Conservation (phyloP, 805 yeast genomes). For the Candida michaelii region DNA sequence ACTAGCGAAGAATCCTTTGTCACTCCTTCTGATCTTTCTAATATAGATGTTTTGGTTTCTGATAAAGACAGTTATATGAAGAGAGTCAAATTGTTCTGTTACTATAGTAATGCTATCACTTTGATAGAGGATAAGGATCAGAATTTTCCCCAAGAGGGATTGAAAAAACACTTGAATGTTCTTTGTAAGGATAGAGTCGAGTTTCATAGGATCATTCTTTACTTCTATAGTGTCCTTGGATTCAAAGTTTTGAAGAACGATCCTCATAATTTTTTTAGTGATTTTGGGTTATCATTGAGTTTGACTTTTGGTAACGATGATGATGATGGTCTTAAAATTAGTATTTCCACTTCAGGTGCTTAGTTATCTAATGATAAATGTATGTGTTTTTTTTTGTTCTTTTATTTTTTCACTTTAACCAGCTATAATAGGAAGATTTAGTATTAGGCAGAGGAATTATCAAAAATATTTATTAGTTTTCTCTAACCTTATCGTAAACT, state of each 20-base stretch:
- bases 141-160: neutral
- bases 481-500: neutral
- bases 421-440: too few relatives aligned
- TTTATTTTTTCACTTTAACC: too few relatives aligned
- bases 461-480: too few relatives aligned
- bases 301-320: neutral
- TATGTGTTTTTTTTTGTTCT: neutral
- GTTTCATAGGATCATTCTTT: neutral
- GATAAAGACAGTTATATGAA: neutral
- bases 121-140: neutral
- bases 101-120: neutral
- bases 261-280: neutral
- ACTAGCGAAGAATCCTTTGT: neutral
- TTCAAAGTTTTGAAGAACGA: neutral
- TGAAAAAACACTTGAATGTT: neutral
- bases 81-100: neutral
- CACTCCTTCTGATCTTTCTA: neutral
- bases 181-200: slow-evolving; percentile 3
- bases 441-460: too few relatives aligned
- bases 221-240: neutral
- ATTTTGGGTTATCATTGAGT: neutral
- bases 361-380: too few relatives aligned
- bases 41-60: neutral
- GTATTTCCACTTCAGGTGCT: neutral
- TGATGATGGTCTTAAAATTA: neutral